Percentiles rank a stretch among this genome's conserved stretches.
phyloP scores from a whole-genome alignment of 2,329 filamentous ascomycete species.

The Orbilia javanica region DNA sequence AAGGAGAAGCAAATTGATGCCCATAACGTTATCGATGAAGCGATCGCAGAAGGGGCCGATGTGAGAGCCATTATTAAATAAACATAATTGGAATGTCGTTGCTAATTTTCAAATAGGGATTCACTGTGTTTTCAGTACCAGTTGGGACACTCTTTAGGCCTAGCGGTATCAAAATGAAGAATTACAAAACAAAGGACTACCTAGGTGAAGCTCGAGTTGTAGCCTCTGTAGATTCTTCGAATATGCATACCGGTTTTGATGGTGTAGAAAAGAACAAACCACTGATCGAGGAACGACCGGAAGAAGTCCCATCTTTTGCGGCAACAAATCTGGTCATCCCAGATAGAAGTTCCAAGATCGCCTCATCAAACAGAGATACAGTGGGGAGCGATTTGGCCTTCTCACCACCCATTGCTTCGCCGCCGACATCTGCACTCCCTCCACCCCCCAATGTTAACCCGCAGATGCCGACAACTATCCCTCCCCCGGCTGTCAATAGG shows the following conservation, averaged over 20 bases:
- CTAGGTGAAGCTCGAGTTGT: slow-evolving; percentile 94
- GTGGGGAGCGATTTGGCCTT: slow-evolving; percentile 67
- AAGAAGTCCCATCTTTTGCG: slow-evolving; percentile 88
- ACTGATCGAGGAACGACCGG: slow-evolving; percentile 77
- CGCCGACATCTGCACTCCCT: slow-evolving; percentile 19
- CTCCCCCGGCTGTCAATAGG: slow-evolving; percentile 64
- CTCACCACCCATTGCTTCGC: slow-evolving; percentile 41
- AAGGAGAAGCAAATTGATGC: slow-evolving; percentile 97
- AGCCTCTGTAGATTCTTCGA: slow-evolving; percentile 83
- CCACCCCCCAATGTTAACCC: neutral
- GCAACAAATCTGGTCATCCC: slow-evolving; percentile 93
- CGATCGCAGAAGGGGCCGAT: slow-evolving; percentile 91
- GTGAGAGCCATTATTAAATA: slow-evolving; percentile 69
- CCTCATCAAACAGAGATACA: slow-evolving; percentile 63
- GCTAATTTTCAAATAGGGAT: slow-evolving; percentile 73
- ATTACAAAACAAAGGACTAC: slow-evolving; percentile 97
- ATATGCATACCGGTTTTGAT: slow-evolving; percentile 84
- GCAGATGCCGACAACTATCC: slow-evolving; percentile 91
- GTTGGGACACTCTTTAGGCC: slow-evolving; percentile 97
- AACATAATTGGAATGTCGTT: neutral
- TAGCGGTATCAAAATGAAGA: slow-evolving; percentile 97
- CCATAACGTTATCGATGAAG: slow-evolving; percentile 98
- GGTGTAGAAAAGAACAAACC: slow-evolving; percentile 81
- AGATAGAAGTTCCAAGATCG: slow-evolving; percentile 69
- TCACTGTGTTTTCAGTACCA: slow-evolving; percentile 98